Base-by-base conservation (phyloP, 768 basidiomycete species). In the Mrakia frigida region DNA sequence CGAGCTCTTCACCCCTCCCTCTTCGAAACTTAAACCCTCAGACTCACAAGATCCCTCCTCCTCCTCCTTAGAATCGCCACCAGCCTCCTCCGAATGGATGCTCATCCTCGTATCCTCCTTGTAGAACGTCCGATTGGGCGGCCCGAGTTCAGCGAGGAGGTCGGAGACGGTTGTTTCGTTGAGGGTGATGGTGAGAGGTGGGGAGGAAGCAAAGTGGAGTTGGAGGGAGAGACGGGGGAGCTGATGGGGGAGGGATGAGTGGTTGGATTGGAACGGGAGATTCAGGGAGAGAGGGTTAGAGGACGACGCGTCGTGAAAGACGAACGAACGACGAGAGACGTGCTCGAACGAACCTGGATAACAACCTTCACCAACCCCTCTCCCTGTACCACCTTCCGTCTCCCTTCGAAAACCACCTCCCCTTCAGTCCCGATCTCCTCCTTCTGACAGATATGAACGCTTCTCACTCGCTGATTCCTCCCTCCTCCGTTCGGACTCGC, bases 71-170 rank as follows among this genome's bases (percentile, higher is more conserved):
- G 1, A 35, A 13, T 43, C n/a, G 2, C 25, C 14, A 3, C 25
- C 14, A 3, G 41, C 41, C 2, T 28, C 67, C 6, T 43, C 67
- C 7, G 23, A 23, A 14, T 69, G 67, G n/a, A 69, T 43, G 6
- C 13, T 18, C 67, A 69, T 69, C 41, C 67, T 39, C 23, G 23
- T 25, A 25, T 69, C 67, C 41, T 69, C 67, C 67, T 69, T 69
- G 35, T 41, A 16, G 39, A 41, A 69, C 0, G 41, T 41, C 10
- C 67, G 67, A 28, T n/a, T 35, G n/a, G 67, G 67, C 23, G 67
- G 41, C 3, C 67, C 67, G 6, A 69, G 67, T 13, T 69, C 67
- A 6, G 41, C 37, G 37, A 69, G 41, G 6, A 69, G 41, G 31
- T 69, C 67, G n/a, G 67, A 35, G 1, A 41, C 41, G 41, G 67